phyloP scores from a whole-genome alignment of 805 yeast species.

The Pichia deserticola region DNA sequence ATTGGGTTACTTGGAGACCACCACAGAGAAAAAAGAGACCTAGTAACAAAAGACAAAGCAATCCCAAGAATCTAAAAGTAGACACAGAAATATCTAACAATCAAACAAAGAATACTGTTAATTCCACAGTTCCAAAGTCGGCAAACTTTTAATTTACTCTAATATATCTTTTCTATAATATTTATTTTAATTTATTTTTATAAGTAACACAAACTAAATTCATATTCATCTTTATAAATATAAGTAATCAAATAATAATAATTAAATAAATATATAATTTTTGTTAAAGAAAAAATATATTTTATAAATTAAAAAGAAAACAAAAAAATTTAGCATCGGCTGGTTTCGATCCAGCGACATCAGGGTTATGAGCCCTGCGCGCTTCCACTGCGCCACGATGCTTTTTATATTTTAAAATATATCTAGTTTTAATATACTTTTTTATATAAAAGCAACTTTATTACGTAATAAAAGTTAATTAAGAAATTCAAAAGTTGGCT shows the following conservation, averaged over 20 bases:
- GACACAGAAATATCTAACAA: too few species aligned
- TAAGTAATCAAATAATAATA: background rate
- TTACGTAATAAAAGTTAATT: too few species aligned
- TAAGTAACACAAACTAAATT: too few species aligned
- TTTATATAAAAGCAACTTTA: too few species aligned
- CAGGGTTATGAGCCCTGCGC: conserved; percentile 99
- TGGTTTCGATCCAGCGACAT: conserved; percentile 96
- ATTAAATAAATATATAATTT: background rate
- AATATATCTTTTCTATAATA: background rate
- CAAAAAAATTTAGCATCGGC: conserved; percentile 68
- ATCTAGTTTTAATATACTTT: too few species aligned
- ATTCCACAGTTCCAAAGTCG: background rate
- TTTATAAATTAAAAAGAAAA: background rate
- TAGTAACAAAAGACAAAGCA: background rate
- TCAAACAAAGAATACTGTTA: too few species aligned
- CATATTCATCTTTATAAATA: background rate
- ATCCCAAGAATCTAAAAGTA: background rate
- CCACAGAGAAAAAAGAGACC: conserved; percentile 3
- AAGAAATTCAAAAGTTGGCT: too few species aligned
- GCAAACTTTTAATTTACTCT: background rate
- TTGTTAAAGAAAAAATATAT: background rate
- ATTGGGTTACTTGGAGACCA: conserved; percentile 16
- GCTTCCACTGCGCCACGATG: conserved; percentile 99
- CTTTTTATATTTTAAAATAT: conserved; percentile 27
- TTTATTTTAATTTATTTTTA: background rate